These are phyloP conservation scores for Penstemon barbatus DNA, from an alignment of 257 asterid species.

Conservation along the genomic window DNA sequence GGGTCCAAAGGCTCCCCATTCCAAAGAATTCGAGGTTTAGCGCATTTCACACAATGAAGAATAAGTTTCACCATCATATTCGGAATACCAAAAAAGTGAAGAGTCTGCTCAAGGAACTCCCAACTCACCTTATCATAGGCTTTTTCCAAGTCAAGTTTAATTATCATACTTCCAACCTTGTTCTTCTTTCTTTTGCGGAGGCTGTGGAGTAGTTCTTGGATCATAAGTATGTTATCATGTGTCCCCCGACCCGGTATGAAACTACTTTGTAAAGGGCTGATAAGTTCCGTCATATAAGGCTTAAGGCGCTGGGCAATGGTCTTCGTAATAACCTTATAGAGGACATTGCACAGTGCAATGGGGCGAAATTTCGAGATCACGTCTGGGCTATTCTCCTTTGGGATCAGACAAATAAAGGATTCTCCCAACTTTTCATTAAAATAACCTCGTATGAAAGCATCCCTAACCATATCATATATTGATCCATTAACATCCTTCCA, in stretches of 20 bases:
- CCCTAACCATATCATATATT: fast-evolving
- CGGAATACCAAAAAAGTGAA: neutral
- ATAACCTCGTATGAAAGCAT: fast-evolving
- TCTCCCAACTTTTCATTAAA: neutral
- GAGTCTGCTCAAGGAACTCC: neutral
- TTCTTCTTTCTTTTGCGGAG: neutral
- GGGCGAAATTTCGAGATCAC: too few species aligned
- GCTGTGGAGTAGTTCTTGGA: neutral
- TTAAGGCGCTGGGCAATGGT: neutral
- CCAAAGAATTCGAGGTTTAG: neutral
- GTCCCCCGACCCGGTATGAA: neutral
- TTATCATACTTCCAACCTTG: neutral
- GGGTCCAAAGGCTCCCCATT: neutral
- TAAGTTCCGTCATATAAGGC: neutral
- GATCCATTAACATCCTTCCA: neutral
- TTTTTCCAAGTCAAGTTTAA: neutral
- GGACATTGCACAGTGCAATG: too few species aligned
- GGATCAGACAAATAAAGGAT: neutral
- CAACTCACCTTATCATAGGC: neutral
- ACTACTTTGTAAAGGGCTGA: neutral
- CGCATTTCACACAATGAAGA: neutral
- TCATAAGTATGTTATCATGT: neutral
- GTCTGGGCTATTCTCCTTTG: too few species aligned
- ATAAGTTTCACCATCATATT: neutral
- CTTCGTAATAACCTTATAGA: neutral